Evolutionary conservation across 2,329 filamentous ascomycete species (phyloP).

Genomic region (Trichoderma brevicompactum): DNA sequence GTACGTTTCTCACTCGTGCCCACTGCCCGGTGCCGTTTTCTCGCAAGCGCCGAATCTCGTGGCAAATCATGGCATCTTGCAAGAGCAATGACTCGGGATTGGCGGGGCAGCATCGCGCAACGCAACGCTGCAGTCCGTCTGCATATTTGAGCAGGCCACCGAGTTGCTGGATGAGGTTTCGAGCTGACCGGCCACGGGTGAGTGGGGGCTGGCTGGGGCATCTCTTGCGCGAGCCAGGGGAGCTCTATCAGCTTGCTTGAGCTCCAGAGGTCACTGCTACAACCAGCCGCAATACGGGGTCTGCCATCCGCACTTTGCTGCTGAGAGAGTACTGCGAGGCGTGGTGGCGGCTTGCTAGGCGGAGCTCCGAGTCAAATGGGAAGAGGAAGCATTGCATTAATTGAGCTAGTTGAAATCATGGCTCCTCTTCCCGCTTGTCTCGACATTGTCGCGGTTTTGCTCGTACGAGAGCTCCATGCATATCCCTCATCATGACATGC

Average conservation of each 20-base stretch:
- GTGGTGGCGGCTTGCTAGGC: slow-evolving; percentile 11
- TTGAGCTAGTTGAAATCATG: not conserved
- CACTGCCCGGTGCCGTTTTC: slow-evolving; percentile 11
- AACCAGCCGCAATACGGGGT: not conserved
- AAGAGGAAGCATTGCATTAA: not conserved
- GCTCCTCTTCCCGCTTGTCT: slow-evolving; percentile 4
- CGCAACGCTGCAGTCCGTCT: slow-evolving; percentile 20
- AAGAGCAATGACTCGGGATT: slow-evolving; percentile 29
- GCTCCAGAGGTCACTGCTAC: slow-evolving; percentile 12
- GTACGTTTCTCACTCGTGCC: slow-evolving; percentile 8
- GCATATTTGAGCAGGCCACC: slow-evolving; percentile 12
- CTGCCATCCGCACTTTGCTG: not conserved
- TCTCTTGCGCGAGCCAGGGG: slow-evolving; percentile 12
- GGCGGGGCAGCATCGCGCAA: slow-evolving; percentile 23
- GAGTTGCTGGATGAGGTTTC: slow-evolving; percentile 16
- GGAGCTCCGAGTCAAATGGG: not conserved
- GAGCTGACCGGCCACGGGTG: slow-evolving; percentile 11
- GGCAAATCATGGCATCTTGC: slow-evolving; percentile 28
- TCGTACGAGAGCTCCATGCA: slow-evolving; percentile 2
- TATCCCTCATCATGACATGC: slow-evolving; percentile 21
- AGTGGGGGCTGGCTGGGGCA: slow-evolving; percentile 15
- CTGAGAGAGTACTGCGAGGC: not conserved
- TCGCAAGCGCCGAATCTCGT: slow-evolving; percentile 23
- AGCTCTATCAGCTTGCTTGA: slow-evolving; percentile 27
- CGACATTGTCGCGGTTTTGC: not conserved